Evolutionary conservation across 371 early-diverging fungal species (phyloP), one percentile per base, ranked within the genome.

Genomic region (Batkoa obscura): DNA sequence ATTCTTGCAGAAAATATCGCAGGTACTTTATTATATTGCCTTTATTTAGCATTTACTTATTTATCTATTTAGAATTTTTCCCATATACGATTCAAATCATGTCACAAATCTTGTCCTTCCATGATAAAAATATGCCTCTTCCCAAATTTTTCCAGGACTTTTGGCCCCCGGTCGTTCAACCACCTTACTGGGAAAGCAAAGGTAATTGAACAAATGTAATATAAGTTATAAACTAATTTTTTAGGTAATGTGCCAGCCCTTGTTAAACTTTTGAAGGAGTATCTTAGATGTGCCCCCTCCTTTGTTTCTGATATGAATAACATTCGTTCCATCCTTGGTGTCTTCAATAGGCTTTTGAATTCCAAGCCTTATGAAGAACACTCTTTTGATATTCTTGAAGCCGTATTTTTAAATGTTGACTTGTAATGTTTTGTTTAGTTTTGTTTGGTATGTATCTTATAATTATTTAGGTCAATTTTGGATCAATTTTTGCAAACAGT

Each of bases 11-110:
- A 90, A 62, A 89, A 89, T 59, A 88, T 74, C 57, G 64, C 71
- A 60, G 72, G 72, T 71, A 59, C 43, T 56, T 34, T 34, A 13
- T 41, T 15, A 47, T 17, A 43, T 34, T 12, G 6, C 17, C 30
- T 13, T 9, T 15, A 43, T 47, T 41, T 42, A 12, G 5, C 37
- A 10, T 13, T 50, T 3, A 35, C 5, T 31, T 1, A 50, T 36
- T 36, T 43, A 23, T n/a, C 23, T 8, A 54, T 68, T 55, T 68
- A 66, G 98, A 98, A 67, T 95, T 92, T 50, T 83, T 79, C 60
- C 95, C 95, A 5, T 98, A 98, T 64, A 88, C 88, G 3, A 90
- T 96, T 76, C 98, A 98, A 69, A 68, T 98, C 53, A 63, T 94
- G 59, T 78, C 92, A 1, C 90, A 87, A 60, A 68, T 95, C 43